Conservation (phyloP, 2,329 filamentous ascomycete species). For the Colletotrichum cuscutae region DNA sequence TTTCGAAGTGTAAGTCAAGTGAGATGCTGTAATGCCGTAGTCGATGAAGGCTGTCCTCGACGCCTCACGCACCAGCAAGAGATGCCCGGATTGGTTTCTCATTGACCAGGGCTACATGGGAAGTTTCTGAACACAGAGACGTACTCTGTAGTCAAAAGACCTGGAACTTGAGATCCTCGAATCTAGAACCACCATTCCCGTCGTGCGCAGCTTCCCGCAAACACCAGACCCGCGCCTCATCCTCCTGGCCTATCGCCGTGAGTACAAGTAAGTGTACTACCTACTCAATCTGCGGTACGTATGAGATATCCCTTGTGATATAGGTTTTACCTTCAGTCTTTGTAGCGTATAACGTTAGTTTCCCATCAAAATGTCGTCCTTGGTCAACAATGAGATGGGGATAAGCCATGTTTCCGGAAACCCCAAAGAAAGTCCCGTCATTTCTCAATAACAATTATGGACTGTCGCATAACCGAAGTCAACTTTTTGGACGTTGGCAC, state of each 20-base stretch:
- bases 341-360: not conserved
- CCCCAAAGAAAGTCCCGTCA: not conserved
- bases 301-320: too few relatives aligned
- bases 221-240: conserved; percentile 71
- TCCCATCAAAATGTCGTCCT: not conserved
- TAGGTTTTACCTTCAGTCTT: not conserved
- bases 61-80: too few relatives aligned
- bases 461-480: not conserved
- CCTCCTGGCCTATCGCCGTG: conserved; percentile 58
- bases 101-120: too few relatives aligned
- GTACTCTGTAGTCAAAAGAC: too few relatives aligned
- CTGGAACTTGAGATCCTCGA: conserved; percentile 58
- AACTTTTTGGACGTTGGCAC: not conserved
- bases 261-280: too few relatives aligned
- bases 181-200: conserved; percentile 71
- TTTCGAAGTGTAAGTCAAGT: too few relatives aligned
- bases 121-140: too few relatives aligned
- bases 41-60: too few relatives aligned
- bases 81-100: too few relatives aligned
- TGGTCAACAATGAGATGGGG: not conserved
- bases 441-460: not conserved
- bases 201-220: conserved; percentile 74
- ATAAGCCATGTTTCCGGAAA: not conserved
- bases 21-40: too few relatives aligned
- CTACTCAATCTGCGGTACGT: too few relatives aligned